A percentile compares a stretch with the other conserved stretches of the same genome.
These are phyloP conservation scores for Zygoascus tannicola DNA, from an alignment of 805 yeast genomes.

Conservation along the genomic window DNA sequence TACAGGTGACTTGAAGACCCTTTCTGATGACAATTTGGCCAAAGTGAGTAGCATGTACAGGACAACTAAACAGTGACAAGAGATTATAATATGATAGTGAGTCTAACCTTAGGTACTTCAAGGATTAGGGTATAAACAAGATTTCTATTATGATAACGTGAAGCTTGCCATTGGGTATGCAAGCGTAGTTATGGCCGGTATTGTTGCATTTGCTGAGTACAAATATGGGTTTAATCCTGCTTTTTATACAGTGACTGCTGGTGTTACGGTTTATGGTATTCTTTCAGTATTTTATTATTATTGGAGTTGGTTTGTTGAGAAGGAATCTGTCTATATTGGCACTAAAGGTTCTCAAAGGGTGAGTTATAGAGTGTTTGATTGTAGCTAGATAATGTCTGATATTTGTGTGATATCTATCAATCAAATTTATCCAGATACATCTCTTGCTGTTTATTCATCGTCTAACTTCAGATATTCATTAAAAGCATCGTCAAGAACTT, in stretches of 20 bases:
- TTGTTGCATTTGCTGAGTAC: slow-evolving; percentile 22
- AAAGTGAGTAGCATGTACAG: slow-evolving; percentile 13
- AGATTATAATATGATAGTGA: not conserved
- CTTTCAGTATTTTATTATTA: slow-evolving; percentile 17
- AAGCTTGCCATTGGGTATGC: slow-evolving; percentile 24
- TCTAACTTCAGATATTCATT: slow-evolving; percentile 6
- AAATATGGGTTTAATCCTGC: slow-evolving; percentile 25
- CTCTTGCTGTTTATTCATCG: no score
- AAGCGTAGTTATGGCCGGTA: slow-evolving; percentile 25
- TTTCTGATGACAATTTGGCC: slow-evolving; percentile 25
- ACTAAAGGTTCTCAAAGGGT: slow-evolving; percentile 15
- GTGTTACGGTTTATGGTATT: slow-evolving; percentile 23
- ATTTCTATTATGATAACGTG: slow-evolving; percentile 18
- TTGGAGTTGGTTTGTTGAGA: slow-evolving; percentile 23
- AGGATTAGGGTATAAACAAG: slow-evolving; percentile 22
- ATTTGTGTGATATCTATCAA: no score
- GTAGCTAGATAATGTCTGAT: no score
- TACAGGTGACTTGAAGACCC: slow-evolving; percentile 22
- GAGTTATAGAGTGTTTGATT: no score
- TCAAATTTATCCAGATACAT: no score
- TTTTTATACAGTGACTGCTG: slow-evolving; percentile 20
- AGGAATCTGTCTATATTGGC: slow-evolving; percentile 24
- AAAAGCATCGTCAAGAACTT: slow-evolving; percentile 10
- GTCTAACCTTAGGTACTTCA: slow-evolving; percentile 15
- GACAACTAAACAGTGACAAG: no score